These are phyloP conservation scores for Leccinum incarnatum DNA, from an alignment of 768 basidiomycete genomes.

Conservation along the genomic window DNA sequence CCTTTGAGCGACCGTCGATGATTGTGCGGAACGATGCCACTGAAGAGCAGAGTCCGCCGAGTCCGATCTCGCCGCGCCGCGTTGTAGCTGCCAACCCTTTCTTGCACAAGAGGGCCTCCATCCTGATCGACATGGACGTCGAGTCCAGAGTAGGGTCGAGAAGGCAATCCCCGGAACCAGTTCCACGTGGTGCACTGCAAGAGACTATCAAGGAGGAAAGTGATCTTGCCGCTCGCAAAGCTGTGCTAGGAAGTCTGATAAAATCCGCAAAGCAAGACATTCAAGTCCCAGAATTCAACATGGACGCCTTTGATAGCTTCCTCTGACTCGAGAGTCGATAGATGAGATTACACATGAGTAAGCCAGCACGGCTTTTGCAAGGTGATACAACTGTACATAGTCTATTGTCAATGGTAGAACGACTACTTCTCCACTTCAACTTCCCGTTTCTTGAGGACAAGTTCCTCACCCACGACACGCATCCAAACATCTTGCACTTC, in stretches of 20 bases:
- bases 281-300: conserved; percentile 84
- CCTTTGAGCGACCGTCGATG: conserved; percentile 77
- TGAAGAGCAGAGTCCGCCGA: conserved; percentile 32
- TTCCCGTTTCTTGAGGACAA: conserved; percentile 88
- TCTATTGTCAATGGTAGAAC: conserved; percentile 4
- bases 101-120: conserved; percentile 63
- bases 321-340: not conserved
- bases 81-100: conserved; percentile 51
- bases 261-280: conserved; percentile 90
- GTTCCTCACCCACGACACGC: conserved; percentile 71
- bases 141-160: conserved; percentile 58
- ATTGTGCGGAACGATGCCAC: conserved; percentile 16
- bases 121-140: conserved; percentile 89
- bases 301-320: conserved; percentile 59
- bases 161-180: conserved; percentile 45
- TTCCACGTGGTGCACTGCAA: conserved; percentile 16
- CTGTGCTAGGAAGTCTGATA: conserved; percentile 79
- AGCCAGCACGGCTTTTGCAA: conserved; percentile 7
- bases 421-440: conserved; percentile 54
- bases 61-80: conserved; percentile 44
- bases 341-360: conserved; percentile 1
- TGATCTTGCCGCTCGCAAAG: conserved; percentile 63
- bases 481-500: conserved; percentile 97
- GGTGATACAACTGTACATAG: conserved; percentile 10
- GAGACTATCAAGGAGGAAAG: conserved; percentile 47